phyloP scores from a whole-genome alignment of 305 asterid genomes.

The Fraxinus dipetala region DNA sequence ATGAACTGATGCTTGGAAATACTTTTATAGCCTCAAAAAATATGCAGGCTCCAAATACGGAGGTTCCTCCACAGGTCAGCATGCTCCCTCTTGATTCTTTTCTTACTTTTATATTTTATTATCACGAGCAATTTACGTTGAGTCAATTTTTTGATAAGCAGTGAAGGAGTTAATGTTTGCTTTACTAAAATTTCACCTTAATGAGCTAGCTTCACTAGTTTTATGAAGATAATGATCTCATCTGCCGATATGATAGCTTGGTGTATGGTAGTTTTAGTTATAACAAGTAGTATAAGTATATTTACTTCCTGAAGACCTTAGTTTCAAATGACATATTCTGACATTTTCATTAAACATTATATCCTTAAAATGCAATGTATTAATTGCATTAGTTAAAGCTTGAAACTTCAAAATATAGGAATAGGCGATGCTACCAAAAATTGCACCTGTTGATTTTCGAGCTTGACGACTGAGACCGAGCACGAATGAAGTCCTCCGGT shows the following conservation, averaged over 20 bases:
- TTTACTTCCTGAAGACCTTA: neutral
- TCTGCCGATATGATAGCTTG: slow-evolving; percentile 13
- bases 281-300: neutral
- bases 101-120: neutral
- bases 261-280: neutral
- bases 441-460: too few species aligned
- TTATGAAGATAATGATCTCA: slow-evolving; percentile 17
- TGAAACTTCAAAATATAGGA: neutral
- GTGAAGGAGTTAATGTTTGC: slow-evolving; percentile 1
- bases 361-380: neutral
- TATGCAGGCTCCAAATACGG: slow-evolving; percentile 65
- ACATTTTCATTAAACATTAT: neutral
- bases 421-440: neutral
- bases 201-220: neutral
- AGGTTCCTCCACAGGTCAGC: slow-evolving; percentile 76
- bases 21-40: slow-evolving; percentile 52
- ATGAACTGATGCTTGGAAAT: slow-evolving; percentile 84
- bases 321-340: neutral
- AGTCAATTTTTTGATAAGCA: neutral
- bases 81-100: slow-evolving; percentile 14
- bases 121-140: neutral
- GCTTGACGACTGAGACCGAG: too few species aligned
- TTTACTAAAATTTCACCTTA: slow-evolving; percentile 3
- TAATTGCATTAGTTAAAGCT: neutral
- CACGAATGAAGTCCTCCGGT: too few species aligned